phyloP scores from a whole-genome alignment of 78 protist genomes.

The Speleostelium caveatum region DNA sequence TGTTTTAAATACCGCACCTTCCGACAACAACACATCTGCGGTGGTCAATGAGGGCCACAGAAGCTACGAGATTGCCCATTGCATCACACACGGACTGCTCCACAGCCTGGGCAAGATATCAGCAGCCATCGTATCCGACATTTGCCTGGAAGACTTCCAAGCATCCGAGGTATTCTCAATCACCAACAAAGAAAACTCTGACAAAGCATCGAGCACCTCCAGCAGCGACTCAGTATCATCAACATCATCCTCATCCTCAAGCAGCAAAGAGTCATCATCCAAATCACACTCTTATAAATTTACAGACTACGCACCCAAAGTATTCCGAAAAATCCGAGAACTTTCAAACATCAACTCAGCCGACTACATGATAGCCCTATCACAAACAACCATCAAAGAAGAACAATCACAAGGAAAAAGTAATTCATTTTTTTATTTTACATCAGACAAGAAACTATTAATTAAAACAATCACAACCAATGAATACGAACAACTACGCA shows the following conservation, averaged over 20 bases:
- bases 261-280: neutral
- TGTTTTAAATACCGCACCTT: neutral
- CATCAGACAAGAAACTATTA: slow-evolving; percentile 42
- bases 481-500: slow-evolving; percentile 53
- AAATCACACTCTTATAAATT: slow-evolving; percentile 52
- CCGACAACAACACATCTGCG: neutral
- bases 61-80: slow-evolving; percentile 48
- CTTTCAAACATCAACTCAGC: slow-evolving; percentile 49
- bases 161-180: slow-evolving; percentile 16
- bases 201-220: neutral
- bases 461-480: slow-evolving; percentile 58
- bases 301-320: slow-evolving; percentile 67
- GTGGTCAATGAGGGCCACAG: slow-evolving; percentile 38
- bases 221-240: neutral
- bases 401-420: slow-evolving; percentile 62
- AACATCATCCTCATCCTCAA: neutral
- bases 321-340: slow-evolving; percentile 65
- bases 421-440: slow-evolving; percentile 59
- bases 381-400: slow-evolving; percentile 42
- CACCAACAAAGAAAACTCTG: neutral
- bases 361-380: slow-evolving; percentile 61
- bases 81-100: slow-evolving; percentile 46
- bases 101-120: slow-evolving; percentile 64
- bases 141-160: slow-evolving; percentile 28
- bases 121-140: slow-evolving; percentile 21